Conservation (phyloP, 495 filamentous ascomycete species). For the Neurospora sp. region DNA sequence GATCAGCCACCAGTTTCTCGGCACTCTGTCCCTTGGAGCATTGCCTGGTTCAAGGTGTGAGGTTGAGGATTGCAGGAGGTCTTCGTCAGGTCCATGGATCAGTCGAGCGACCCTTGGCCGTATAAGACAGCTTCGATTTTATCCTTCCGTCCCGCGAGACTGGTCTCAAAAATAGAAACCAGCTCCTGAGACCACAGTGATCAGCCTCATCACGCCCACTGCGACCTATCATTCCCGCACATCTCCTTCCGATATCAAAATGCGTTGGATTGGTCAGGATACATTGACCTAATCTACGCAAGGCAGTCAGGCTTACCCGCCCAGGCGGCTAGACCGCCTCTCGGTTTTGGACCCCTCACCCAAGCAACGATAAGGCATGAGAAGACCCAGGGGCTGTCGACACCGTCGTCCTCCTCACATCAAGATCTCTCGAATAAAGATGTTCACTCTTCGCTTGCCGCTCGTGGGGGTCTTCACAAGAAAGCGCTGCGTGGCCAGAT, state of each 20-base stretch:
- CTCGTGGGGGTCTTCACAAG: background rate
- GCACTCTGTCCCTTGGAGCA: background rate
- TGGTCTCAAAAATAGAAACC: background rate
- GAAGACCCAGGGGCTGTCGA: background rate
- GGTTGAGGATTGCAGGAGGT: background rate
- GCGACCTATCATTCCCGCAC: background rate
- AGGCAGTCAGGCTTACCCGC: background rate
- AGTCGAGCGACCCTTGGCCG: background rate
- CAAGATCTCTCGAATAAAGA: background rate
- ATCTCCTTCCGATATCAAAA: background rate
- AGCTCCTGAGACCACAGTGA: background rate
- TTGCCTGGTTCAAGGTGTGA: background rate
- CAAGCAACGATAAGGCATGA: background rate
- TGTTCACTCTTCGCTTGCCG: background rate
- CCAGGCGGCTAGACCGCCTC: background rate
- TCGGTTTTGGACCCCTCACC: background rate
- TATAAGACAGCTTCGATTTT: background rate
- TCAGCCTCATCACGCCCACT: background rate
- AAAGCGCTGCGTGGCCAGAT: background rate
- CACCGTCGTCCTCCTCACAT: background rate
- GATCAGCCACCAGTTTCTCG: background rate
- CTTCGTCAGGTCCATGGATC: background rate
- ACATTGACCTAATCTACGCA: background rate
- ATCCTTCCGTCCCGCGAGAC: background rate
- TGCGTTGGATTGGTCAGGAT: background rate